Base-by-base conservation (phyloP, 2,329 filamentous ascomycete species). In the Peltaster fructicola region DNA sequence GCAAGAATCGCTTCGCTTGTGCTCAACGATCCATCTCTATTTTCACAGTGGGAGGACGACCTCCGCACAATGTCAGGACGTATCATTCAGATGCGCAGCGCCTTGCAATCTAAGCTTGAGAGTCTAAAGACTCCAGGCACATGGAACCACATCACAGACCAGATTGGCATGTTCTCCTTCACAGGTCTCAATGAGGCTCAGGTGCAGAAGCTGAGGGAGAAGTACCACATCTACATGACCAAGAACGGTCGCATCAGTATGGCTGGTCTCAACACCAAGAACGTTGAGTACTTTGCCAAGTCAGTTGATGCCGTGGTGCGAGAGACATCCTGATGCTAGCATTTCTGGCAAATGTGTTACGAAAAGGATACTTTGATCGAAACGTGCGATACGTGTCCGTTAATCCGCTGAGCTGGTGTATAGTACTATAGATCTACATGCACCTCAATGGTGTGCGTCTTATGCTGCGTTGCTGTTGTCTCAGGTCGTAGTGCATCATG, bases 141-240 rank as follows among this genome's bases (percentile, higher is more conserved):
- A 8, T 98, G 88, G 88, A 80, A 84, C 47, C 88, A 98, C 57
- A 91, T 98, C 50, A 93, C 84, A 9, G 79, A 90, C 44, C 88
- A 98, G 65, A 98, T 98, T 48, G 88, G 88, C 58, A 98, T 98
- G 88, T 98, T 98, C 59, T 85, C 75, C 52, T 98, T 91, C 52
- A 90, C 80, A 1, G 80, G 80, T 8, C 55, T 90, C 48, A 66
- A 52, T 8, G 76, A 82, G 56, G 48, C 66, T 33, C 79, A 88
- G 49, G 79, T 85, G 6, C 40, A 65, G 39, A 71, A 68, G 54
- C 57, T 88, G 33, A 65, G 73, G 25, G 61, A 69, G 32, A 67
- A 78, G 24, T 68, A 62, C 31, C 79, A 88, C 51, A 63, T 88
- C 26, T 88, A 88, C 57, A 84, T 85, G 59, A 95, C 85, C 38